Evolutionary conservation across 805 yeast species (phyloP).

Genomic region (Lachancea dasiensis): DNA sequence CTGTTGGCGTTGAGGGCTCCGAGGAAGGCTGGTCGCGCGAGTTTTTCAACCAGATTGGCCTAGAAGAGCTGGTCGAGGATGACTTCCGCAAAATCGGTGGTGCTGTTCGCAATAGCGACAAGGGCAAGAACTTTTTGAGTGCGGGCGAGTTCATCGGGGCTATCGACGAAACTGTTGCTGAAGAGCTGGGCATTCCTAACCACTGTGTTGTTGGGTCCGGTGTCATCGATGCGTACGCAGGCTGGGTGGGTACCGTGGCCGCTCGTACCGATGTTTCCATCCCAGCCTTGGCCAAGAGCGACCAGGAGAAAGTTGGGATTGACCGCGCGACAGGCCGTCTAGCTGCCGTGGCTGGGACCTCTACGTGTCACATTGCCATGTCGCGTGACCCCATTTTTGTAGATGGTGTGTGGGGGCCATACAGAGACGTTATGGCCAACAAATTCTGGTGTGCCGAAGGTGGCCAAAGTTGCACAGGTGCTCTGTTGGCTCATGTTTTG

Average conservation of each 20-base stretch:
- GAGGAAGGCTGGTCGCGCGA: constrained; percentile 84
- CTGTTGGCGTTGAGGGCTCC: constrained; percentile 85
- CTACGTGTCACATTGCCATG: constrained; percentile 92
- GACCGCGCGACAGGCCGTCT: constrained; percentile 71
- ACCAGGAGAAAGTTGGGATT: constrained; percentile 41
- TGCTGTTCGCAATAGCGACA: constrained; percentile 61
- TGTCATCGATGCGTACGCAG: constrained; percentile 97
- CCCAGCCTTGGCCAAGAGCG: constrained; percentile 46
- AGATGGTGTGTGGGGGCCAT: constrained; percentile 98
- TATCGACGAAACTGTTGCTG: constrained; percentile 60
- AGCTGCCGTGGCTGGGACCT: constrained; percentile 98
- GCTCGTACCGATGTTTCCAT: constrained; percentile 63
- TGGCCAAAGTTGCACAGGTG: constrained; percentile 98
- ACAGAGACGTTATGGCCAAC: constrained; percentile 85
- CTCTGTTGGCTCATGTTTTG: constrained; percentile 79
- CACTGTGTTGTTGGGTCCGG: constrained; percentile 87
- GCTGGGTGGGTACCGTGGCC: constrained; percentile 98
- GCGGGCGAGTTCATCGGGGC: constrained; percentile 91
- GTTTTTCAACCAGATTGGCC: constrained; percentile 60
- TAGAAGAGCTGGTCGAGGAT: constrained; percentile 72
- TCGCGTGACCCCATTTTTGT: constrained; percentile 83
- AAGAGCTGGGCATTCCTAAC: constrained; percentile 74
- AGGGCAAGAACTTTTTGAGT: constrained; percentile 46
- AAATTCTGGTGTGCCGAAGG: constrained; percentile 96
- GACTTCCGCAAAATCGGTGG: constrained; percentile 82